A percentile compares a stretch with the other conserved stretches of the same genome.
These are phyloP conservation scores for Ceratobasidium sp. DNA, from an alignment of 1,284 basidiomycete species.

Conservation along the genomic window DNA sequence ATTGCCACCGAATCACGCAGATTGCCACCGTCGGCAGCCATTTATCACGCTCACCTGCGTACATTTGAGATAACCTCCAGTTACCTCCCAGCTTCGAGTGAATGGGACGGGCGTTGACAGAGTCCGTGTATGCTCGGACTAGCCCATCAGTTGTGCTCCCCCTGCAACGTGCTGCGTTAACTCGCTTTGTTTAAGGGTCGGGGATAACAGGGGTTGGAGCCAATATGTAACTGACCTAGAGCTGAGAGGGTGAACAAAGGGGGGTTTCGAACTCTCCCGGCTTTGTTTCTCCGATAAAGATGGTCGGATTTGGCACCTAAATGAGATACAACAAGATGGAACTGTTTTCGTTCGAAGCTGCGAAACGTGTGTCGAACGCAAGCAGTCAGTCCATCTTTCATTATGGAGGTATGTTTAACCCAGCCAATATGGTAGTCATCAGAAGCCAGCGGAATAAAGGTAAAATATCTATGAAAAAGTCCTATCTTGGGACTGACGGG, in stretches of 20 bases:
- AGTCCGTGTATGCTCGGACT: slow-evolving; percentile 10
- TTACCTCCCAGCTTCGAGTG: not conserved
- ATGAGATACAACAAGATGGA: not conserved
- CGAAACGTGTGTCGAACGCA: slow-evolving; percentile 16
- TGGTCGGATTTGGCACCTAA: not conserved
- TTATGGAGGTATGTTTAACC: too few relatives aligned
- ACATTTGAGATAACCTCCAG: not conserved
- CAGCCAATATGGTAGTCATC: not conserved
- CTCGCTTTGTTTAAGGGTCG: slow-evolving; percentile 17
- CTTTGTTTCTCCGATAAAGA: slow-evolving; percentile 33
- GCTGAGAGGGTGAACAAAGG: slow-evolving; percentile 39
- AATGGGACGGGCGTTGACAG: not conserved
- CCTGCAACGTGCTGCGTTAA: slow-evolving; percentile 32
- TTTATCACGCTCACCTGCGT: not conserved
- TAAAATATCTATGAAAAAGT: not conserved
- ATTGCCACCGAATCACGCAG: slow-evolving; percentile 21
- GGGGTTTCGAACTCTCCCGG: slow-evolving; percentile 31
- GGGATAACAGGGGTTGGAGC: slow-evolving; percentile 14
- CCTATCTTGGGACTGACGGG: not conserved
- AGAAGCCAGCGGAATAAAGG: not conserved
- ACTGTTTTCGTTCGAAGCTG: slow-evolving; percentile 1
- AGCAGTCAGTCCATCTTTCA: not conserved
- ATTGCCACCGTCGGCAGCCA: not conserved
- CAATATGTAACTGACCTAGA: slow-evolving; percentile 27
- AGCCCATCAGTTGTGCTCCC: not conserved